Conservation (phyloP, 305 asterid genomes). For the Plantago coronopus region DNA sequence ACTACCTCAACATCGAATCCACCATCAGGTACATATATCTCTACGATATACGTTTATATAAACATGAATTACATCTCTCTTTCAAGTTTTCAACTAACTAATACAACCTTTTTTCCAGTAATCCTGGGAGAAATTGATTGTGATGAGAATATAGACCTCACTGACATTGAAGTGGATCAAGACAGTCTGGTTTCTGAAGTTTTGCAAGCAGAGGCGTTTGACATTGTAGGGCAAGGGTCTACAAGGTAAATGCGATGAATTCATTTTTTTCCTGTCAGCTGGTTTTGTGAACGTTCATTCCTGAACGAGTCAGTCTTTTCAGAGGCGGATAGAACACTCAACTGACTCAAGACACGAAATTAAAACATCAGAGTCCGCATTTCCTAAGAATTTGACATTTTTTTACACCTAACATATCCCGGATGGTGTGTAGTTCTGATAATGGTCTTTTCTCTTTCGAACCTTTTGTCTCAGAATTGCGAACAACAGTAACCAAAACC, state of each 20-base stretch:
- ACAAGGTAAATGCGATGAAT: slow-evolving; percentile 37
- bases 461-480: slow-evolving; percentile 25
- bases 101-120: slow-evolving; percentile 41
- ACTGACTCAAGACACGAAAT: no score
- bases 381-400: no score
- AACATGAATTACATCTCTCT: not conserved
- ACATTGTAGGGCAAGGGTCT: slow-evolving; percentile 36
- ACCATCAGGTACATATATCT: slow-evolving; percentile 41
- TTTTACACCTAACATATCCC: slow-evolving; percentile 19
- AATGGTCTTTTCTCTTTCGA: no score
- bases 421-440: slow-evolving; percentile 12
- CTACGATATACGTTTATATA: not conserved
- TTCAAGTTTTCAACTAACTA: slow-evolving; percentile 21
- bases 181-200: slow-evolving; percentile 42
- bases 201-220: slow-evolving; percentile 38
- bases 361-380: no score
- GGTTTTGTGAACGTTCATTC: no score
- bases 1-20: slow-evolving; percentile 28
- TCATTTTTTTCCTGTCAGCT: not conserved
- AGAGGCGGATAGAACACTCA: no score
- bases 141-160: slow-evolving; percentile 22
- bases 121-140: slow-evolving; percentile 25
- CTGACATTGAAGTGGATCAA: slow-evolving; percentile 33
- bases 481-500: slow-evolving; percentile 19
- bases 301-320: no score